phyloP scores from a whole-genome alignment of 345 rosid species.

The Populus tremula region DNA sequence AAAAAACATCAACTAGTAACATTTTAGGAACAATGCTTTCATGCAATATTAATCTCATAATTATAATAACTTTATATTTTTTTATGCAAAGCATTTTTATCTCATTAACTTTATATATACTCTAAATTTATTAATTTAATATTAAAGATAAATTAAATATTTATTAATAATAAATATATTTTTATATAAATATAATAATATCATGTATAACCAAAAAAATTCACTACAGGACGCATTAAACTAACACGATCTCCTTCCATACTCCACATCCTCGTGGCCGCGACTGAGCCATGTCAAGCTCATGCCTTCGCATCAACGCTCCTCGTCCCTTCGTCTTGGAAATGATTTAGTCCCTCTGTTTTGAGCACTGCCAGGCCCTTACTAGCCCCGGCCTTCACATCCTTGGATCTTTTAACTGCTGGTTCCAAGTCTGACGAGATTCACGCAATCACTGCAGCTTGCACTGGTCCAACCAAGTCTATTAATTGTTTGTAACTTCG shows the following conservation, averaged over 20 bases:
- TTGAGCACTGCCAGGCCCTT: constrained; percentile 44
- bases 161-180: no score
- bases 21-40: no score
- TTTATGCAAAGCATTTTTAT: rapidly evolving
- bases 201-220: no score
- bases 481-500: constrained; percentile 69
- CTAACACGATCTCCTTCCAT: constrained; percentile 37
- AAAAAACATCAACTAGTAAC: rapidly evolving
- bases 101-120: no score
- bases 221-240: no score
- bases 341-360: constrained; percentile 58
- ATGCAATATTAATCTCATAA: no score
- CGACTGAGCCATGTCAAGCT: constrained; percentile 50
- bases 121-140: no score
- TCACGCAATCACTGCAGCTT: constrained; percentile 47
- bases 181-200: no score
- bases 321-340: constrained; percentile 36
- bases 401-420: constrained; percentile 62
- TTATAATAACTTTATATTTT: no score
- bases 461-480: constrained; percentile 53
- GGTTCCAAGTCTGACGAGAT: constrained; percentile 78
- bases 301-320: constrained; percentile 84
- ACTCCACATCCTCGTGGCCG: constrained; percentile 64
- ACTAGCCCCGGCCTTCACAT: constrained; percentile 33
- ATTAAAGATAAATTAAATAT: no score